Evolutionary conservation across 148 eudicot genomes (phyloP), one percentile per base, ranked within the genome.

Genomic region (Linanthus parryae): DNA sequence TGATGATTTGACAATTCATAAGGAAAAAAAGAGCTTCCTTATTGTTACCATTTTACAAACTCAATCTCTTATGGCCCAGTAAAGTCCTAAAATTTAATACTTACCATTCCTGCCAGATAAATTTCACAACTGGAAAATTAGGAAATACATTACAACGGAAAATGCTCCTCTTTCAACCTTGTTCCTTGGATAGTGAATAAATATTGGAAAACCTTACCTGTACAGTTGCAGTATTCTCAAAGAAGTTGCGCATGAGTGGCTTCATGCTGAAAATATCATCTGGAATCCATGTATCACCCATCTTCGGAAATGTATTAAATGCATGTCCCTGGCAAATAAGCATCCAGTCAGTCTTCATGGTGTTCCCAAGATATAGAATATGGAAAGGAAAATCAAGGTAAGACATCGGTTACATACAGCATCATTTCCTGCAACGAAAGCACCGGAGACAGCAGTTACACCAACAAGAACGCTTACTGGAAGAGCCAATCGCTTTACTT

Each of bases 351-450:
- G 51, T 15, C 33, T 21, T 3, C 4, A 35, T 13, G 1, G 9
- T 26, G 39, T 19, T 35, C 22, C 16, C 7, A 1, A 46, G 30
- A 14, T 12, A 36, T 23, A 34, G 11, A 19, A 11, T 21, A 39
- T 52, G 19, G 16, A 37, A 29, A 22, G 4, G 30, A 35, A 49
- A 30, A 18, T 23, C 19, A 42, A 50, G 15, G 20, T 35, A 46
- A 35, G 38, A 36, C 23, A 28, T 31, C 37, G 46, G 35, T 48
- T 37, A 54, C 81, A 72, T 88, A 92, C 99, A 24, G 95, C 99
- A 63, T 92, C 99, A 80, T 92, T 92, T 48, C 99, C 99, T 30
- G 99, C 99, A 64, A 92, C 99, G 78, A 92, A 92, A 35, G 99
- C 99, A 46, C 99, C 96, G 1, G 96, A 92, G 25, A 92, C 63